Percentiles rank a stretch among this genome's conserved stretches.
Evolutionary conservation across 495 filamentous ascomycete genomes (phyloP).

Genomic region (Aspergillus conjunctus): DNA sequence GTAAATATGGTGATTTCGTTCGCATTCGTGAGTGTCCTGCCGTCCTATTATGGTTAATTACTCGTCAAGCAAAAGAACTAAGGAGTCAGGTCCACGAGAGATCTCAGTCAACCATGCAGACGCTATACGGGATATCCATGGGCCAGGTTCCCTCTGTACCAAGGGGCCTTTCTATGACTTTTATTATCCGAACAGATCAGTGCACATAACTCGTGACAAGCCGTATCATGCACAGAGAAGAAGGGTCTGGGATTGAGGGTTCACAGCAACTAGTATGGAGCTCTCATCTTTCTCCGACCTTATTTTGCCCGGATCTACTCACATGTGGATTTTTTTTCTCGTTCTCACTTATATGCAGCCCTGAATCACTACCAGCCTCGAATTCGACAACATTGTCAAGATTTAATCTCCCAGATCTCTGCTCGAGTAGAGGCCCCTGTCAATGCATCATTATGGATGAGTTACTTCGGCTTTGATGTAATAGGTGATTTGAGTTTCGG

Average conservation of each 20-base stretch:
- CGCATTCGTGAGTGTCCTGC: conserved; percentile 40
- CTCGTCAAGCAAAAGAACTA: conserved; percentile 15
- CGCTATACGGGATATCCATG: conserved; percentile 30
- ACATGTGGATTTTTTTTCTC: background rate
- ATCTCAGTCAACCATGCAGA: conserved; percentile 33
- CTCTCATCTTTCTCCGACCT: background rate
- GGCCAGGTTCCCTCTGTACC: conserved; percentile 31
- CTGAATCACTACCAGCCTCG: conserved; percentile 18
- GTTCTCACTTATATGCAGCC: conserved; percentile 15
- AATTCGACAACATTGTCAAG: conserved; percentile 10
- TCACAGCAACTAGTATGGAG: conserved; percentile 16
- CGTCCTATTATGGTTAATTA: conserved; percentile 33
- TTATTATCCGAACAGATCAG: conserved; percentile 5
- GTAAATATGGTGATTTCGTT: conserved; percentile 43
- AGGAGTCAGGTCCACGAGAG: conserved; percentile 33
- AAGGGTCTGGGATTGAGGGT: conserved; percentile 19
- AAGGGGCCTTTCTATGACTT: conserved; percentile 27
- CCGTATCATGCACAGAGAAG: conserved; percentile 11
- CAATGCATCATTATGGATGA: conserved; percentile 35
- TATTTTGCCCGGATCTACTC: background rate
- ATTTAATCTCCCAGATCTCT: background rate
- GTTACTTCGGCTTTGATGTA: conserved; percentile 42
- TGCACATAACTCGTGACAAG: conserved; percentile 19
- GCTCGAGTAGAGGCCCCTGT: conserved; percentile 21
- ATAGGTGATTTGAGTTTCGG: conserved; percentile 48